Conservation (phyloP, 108 stramenopile species). For the Cyclotella sp. region DNA sequence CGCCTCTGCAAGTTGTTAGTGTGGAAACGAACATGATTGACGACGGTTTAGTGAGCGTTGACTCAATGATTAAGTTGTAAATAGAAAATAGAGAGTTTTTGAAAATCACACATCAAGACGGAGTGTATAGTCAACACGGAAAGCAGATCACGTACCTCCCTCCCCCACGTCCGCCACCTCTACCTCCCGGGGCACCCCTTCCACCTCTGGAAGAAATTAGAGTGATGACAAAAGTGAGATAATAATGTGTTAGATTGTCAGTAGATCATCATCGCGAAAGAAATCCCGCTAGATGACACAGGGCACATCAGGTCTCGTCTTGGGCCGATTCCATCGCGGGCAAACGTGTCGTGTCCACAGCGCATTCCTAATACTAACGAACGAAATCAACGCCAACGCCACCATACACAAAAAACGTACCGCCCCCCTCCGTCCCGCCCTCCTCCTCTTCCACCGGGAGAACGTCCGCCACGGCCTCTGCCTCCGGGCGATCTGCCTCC, state of each 20-base stretch:
- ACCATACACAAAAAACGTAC: not conserved
- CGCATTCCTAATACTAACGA: not conserved
- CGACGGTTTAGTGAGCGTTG: not conserved
- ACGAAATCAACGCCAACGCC: not conserved
- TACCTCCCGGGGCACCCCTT: slow-evolving; percentile 57
- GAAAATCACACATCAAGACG: too few relatives aligned
- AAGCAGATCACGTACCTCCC: slow-evolving; percentile 9
- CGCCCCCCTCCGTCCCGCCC: slow-evolving; percentile 37
- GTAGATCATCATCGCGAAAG: not conserved
- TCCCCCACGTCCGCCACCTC: slow-evolving; percentile 60
- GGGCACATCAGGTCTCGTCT: too few relatives aligned
- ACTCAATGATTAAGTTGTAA: not conserved
- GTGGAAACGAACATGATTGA: not conserved
- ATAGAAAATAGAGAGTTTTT: not conserved
- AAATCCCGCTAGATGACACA: too few relatives aligned
- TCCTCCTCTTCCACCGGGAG: slow-evolving; percentile 46
- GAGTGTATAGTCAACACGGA: not conserved
- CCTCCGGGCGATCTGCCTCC: slow-evolving; percentile 65
- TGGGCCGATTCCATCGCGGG: too few relatives aligned
- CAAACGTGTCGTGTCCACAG: too few relatives aligned
- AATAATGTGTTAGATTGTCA: not conserved
- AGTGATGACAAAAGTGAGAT: not conserved
- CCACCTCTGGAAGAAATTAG: slow-evolving; percentile 54
- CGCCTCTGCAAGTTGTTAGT: slow-evolving; percentile 33
- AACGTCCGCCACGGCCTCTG: slow-evolving; percentile 51